Base-by-base conservation (phyloP, 2,329 filamentous ascomycete genomes). In the Aspergillus quadricinctus region DNA sequence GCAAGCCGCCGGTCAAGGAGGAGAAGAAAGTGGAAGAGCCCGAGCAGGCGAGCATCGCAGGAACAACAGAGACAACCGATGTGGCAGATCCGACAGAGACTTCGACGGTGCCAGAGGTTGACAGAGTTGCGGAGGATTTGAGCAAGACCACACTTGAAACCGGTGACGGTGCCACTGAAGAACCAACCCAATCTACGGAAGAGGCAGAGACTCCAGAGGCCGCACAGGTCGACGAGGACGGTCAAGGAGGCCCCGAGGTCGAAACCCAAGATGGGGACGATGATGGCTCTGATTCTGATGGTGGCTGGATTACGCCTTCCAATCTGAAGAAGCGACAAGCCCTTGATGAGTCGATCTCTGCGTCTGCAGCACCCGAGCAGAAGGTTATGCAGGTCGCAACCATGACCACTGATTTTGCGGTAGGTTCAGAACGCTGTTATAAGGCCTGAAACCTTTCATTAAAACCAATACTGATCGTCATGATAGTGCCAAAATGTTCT, bases 331-430 rank as follows among this genome's bases (percentile, higher is more conserved):
- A 90, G 70, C 88, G 90, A 69, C 88, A 94, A 77, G 84, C 83
- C 57, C 83, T 86, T 69, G 87, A 93, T 64, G 75, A 80, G 21
- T 75, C 78, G 23, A 76, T 75, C 5, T 73, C 78, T 1, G 72
- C 78, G 21, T 75, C 80, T 43, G 75, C 80, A 50, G 72, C 79
- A 57, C 72, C 81, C 1, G 80, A 84, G 53, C 80, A 83, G 37
- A 83, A 83, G 59, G 85, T 84, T 11, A 88, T 97, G 64, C 88
- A 95, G 74, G 90, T 90, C 17, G 93, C 92, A n/a, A 87, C 93
- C 48, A 88, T 97, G 69, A 97, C 94, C 1, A 92, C 89, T 55
- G 94, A 99, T 78, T 97, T 90, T 75, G 93, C 94, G 54, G 96
- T 99, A 90, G 57, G 72, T 66, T 23, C 29, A 49, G 5, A 46